These are phyloP conservation scores for Pyrrhoderma lamaoense DNA, from an alignment of 1,284 basidiomycete genomes.

Conservation along the genomic window DNA sequence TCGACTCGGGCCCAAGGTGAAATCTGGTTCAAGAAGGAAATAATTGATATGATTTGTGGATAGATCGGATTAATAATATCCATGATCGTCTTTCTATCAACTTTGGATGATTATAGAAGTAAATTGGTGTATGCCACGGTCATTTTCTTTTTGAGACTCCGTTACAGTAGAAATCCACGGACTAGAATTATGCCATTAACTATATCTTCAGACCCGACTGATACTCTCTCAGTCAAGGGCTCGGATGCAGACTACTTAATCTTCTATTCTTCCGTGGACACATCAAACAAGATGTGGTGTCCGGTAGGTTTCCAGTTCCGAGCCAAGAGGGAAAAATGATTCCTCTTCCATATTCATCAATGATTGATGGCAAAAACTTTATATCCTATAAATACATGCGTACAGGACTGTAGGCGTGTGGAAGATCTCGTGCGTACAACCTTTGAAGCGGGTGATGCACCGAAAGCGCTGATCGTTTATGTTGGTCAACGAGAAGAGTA, in stretches of 20 bases:
- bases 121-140: too few relatives aligned
- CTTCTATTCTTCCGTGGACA: conserved; percentile 56
- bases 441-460: conserved; percentile 47
- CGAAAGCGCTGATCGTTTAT: conserved; percentile 61
- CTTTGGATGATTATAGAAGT: too few relatives aligned
- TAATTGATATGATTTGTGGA: too few relatives aligned
- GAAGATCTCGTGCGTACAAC: conserved; percentile 51
- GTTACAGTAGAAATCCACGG: too few relatives aligned
- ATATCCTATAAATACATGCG: too few relatives aligned
- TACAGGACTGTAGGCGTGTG: conserved; percentile 67
- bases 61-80: too few relatives aligned
- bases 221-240: conserved; percentile 19
- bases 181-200: conserved; percentile 11
- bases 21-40: too few relatives aligned
- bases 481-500: conserved; percentile 66
- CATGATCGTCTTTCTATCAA: too few relatives aligned
- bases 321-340: neutral
- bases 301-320: conserved; percentile 37
- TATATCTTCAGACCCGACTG: conserved; percentile 9
- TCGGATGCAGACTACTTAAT: conserved; percentile 48
- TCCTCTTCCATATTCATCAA: neutral
- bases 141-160: too few relatives aligned
- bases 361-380: neutral
- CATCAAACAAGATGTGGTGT: conserved; percentile 52
- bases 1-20: too few relatives aligned